Conservation (phyloP, 495 filamentous ascomycete species). For the Podospora pseudoanserina region DNA sequence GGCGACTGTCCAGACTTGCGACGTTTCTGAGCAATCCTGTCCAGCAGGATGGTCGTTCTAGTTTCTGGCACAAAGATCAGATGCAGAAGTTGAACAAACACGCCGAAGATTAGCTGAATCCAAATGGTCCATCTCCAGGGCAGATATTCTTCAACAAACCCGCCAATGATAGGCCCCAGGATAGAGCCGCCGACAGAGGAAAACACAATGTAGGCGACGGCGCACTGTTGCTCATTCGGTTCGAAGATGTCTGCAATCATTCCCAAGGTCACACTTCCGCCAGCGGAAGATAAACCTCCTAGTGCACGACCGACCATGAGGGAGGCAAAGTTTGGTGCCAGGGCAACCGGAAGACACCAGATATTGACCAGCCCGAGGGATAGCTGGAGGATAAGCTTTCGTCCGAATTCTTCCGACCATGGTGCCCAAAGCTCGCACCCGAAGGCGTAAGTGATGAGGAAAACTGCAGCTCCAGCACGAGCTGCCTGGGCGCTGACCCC, state of each 20-base stretch:
- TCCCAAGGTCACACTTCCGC: constrained; percentile 75
- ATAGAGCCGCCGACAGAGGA: constrained; percentile 73
- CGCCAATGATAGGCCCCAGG: constrained; percentile 75
- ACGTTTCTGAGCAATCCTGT: constrained; percentile 61
- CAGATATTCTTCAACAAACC: constrained; percentile 63
- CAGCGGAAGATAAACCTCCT: constrained; percentile 69
- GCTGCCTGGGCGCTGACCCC: constrained; percentile 61
- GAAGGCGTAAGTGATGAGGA: constrained; percentile 71
- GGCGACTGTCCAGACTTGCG: constrained; percentile 52
- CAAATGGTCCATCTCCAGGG: constrained; percentile 77
- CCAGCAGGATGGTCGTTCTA: constrained; percentile 61
- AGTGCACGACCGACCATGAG: constrained; percentile 63
- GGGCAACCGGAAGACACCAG: constrained; percentile 67
- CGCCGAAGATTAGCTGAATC: constrained; percentile 76
- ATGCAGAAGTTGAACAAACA: constrained; percentile 60
- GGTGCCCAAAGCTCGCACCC: constrained; percentile 82
- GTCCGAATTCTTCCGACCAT: constrained; percentile 76
- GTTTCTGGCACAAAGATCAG: constrained; percentile 68
- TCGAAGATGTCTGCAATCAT: constrained; percentile 83
- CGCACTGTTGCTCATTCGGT: constrained; percentile 66
- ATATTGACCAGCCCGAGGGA: constrained; percentile 69
- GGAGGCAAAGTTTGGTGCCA: constrained; percentile 66
- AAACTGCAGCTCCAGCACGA: constrained; percentile 64
- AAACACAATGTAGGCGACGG: constrained; percentile 70
- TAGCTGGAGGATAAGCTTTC: constrained; percentile 68